Percentiles rank a stretch among this genome's conserved stretches.
Conservation (phyloP, 371 early-diverging fungal genomes). For the Mucor circinelloides region DNA sequence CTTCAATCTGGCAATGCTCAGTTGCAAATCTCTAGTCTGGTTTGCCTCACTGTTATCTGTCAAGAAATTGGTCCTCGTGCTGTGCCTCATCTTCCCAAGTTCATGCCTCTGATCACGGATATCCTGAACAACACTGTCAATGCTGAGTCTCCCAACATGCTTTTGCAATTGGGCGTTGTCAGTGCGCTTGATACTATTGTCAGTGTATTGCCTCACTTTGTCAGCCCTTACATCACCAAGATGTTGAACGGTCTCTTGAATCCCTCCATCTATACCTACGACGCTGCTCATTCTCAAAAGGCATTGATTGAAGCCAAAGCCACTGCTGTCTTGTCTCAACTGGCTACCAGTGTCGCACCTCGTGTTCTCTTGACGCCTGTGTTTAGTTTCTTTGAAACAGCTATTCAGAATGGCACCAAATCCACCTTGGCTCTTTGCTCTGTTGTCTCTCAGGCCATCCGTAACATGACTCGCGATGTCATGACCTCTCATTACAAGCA, state of each 20-base stretch:
- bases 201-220: constrained; percentile 77
- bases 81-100: constrained; percentile 84
- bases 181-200: constrained; percentile 74
- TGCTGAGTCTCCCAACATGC: constrained; percentile 33
- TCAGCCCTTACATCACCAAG: constrained; percentile 77
- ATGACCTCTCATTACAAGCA: constrained; percentile 75
- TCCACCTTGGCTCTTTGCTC: constrained; percentile 58
- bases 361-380: constrained; percentile 72
- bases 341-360: constrained; percentile 67
- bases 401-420: constrained; percentile 59
- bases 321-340: constrained; percentile 49
- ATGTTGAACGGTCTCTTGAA: constrained; percentile 59
- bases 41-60: constrained; percentile 71
- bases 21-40: constrained; percentile 73
- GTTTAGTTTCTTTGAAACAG: constrained; percentile 63
- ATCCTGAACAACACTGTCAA: constrained; percentile 36
- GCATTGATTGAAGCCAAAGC: constrained; percentile 54
- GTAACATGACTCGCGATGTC: constrained; percentile 64
- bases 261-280: constrained; percentile 55
- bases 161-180: constrained; percentile 67
- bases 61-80: constrained; percentile 80
- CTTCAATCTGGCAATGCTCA: constrained; percentile 58
- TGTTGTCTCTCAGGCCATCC: constrained; percentile 67
- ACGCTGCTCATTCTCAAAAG: constrained; percentile 42
- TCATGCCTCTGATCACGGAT: constrained; percentile 71